A percentile compares a stretch with the other conserved stretches of the same genome.
Conservation (phyloP, 2,329 filamentous ascomycete genomes). For the Chrysoporthe cubensis region DNA sequence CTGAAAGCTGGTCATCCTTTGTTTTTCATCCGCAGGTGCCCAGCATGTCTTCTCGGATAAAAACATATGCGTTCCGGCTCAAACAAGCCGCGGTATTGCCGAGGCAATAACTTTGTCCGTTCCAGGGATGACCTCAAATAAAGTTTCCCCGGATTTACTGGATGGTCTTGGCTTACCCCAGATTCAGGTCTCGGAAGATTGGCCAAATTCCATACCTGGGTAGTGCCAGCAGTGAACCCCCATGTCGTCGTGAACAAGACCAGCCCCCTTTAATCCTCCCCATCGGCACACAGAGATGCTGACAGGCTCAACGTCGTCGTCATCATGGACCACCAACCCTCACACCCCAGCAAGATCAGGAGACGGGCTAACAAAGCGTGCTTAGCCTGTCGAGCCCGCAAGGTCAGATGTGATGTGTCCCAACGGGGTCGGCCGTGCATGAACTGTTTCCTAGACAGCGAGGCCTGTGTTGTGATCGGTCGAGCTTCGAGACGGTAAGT, state of each 20-base stretch:
- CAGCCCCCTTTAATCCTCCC: not conserved
- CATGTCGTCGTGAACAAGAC: not conserved
- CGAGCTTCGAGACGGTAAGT: conserved; percentile 46
- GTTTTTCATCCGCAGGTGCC: not conserved
- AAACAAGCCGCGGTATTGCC: not conserved
- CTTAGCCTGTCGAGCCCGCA: conserved; percentile 54
- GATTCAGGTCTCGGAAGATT: not conserved
- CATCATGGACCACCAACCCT: conserved; percentile 20
- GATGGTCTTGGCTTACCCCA: not conserved
- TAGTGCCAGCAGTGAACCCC: not conserved
- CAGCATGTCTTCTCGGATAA: not conserved
- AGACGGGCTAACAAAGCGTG: conserved; percentile 56
- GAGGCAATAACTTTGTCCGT: conserved; percentile 1
- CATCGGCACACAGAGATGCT: not conserved
- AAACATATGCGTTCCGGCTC: not conserved
- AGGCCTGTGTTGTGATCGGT: conserved; percentile 47
- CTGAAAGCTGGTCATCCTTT: not conserved
- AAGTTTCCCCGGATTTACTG: not conserved
- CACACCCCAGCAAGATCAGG: conserved; percentile 39
- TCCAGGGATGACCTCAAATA: conserved; percentile 1
- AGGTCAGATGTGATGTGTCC: conserved; percentile 55
- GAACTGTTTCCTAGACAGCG: conserved; percentile 56
- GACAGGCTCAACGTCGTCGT: not conserved
- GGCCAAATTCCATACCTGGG: not conserved
- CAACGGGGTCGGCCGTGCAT: conserved; percentile 54